These are phyloP conservation scores for Candida labiduridarum DNA, from an alignment of 1,139 yeast species.

Conservation along the genomic window DNA sequence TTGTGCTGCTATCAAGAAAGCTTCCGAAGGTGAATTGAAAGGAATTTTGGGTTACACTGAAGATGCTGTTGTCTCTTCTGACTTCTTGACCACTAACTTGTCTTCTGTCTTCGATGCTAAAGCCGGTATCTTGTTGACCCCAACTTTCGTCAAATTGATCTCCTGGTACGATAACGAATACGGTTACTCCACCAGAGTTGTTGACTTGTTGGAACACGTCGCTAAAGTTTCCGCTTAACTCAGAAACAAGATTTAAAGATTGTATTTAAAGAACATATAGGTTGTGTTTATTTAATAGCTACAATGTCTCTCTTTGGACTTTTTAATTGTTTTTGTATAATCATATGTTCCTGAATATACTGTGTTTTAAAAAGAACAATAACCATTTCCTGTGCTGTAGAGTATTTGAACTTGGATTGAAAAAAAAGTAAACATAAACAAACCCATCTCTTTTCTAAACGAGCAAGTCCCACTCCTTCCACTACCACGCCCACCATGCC, in stretches of 20 bases:
- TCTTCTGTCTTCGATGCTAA: slow-evolving; percentile 83
- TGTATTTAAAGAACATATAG: background rate
- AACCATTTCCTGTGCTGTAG: no score
- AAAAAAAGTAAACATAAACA: slow-evolving; percentile 1
- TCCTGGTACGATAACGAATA: slow-evolving; percentile 91
- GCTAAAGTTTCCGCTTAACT: slow-evolving; percentile 49
- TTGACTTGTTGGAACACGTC: slow-evolving; percentile 77
- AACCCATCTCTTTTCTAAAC: background rate
- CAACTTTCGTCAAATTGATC: slow-evolving; percentile 82
- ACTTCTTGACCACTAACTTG: slow-evolving; percentile 76
- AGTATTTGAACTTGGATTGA: background rate
- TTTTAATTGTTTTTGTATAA: background rate
- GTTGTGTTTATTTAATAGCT: background rate
- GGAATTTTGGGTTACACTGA: slow-evolving; percentile 83
- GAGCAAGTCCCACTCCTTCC: background rate
- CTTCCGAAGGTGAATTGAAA: slow-evolving; percentile 69
- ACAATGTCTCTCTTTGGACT: background rate
- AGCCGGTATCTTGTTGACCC: slow-evolving; percentile 84
- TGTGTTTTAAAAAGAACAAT: background rate
- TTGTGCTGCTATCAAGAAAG: slow-evolving; percentile 69
- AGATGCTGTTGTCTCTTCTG: slow-evolving; percentile 85
- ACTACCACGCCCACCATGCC: slow-evolving; percentile 4
- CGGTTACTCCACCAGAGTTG: slow-evolving; percentile 93
- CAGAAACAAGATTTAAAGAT: slow-evolving; percentile 17
- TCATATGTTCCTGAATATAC: background rate